Evolutionary conservation across 352 stramenopile genomes (phyloP).

Genomic region (Pythium phragmiticola): DNA sequence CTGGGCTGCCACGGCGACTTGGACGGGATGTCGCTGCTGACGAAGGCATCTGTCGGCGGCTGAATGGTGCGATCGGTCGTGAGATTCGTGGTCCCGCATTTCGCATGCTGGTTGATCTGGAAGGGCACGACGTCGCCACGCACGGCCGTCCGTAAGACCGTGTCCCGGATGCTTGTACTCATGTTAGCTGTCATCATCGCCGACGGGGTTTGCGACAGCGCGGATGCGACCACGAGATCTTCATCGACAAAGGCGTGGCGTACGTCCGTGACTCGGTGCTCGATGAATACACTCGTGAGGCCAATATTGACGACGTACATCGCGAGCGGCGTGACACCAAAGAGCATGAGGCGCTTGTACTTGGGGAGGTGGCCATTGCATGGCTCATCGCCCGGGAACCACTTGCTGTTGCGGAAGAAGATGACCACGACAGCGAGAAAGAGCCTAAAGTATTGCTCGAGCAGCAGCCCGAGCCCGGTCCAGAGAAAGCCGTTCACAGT

Average conservation of each 20-base stretch:
- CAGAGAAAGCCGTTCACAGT: constrained; percentile 41
- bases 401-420: constrained; percentile 36
- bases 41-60: not conserved
- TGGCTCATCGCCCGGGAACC: constrained; percentile 30
- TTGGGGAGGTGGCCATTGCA: constrained; percentile 10
- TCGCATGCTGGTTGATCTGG: constrained; percentile 24
- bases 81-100: constrained; percentile 22
- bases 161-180: constrained; percentile 27
- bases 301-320: constrained; percentile 46
- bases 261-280: constrained; percentile 32
- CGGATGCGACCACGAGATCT: constrained; percentile 27
- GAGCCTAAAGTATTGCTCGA: constrained; percentile 35
- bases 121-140: constrained; percentile 28
- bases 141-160: constrained; percentile 32
- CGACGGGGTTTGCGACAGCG: not conserved
- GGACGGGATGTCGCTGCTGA: not conserved
- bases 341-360: constrained; percentile 33
- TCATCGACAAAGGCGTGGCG: constrained; percentile 32
- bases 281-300: constrained; percentile 42
- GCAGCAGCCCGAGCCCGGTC: constrained; percentile 25
- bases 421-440: constrained; percentile 40
- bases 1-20: not conserved
- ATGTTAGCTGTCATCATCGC: no score
- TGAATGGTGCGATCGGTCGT: constrained; percentile 17
- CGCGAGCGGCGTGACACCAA: constrained; percentile 33